A percentile compares a stretch with the other conserved stretches of the same genome.
These are phyloP conservation scores for Heritiera fomes DNA, from an alignment of 345 rosid genomes.

Conservation along the genomic window DNA sequence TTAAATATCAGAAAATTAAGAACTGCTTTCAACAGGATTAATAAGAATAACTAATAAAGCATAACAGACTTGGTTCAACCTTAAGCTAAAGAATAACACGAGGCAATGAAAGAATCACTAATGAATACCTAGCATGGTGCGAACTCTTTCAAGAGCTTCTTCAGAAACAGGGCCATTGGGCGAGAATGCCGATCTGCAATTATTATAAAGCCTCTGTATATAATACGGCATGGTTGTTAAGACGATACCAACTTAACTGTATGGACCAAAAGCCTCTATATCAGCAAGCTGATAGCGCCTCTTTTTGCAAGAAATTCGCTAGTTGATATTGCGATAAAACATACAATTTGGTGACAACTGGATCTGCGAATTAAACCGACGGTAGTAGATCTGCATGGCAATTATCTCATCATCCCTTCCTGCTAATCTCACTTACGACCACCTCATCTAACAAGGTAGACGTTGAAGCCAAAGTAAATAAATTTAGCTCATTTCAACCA, in stretches of 20 bases:
- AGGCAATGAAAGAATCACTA: not conserved
- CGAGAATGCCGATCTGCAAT: constrained; percentile 73
- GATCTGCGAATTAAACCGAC: constrained; percentile 25
- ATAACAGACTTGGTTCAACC: not conserved
- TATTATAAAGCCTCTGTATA: constrained; percentile 73
- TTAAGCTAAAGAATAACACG: not conserved
- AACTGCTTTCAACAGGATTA: not conserved
- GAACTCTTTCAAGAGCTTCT: constrained; percentile 72
- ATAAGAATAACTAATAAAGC: not conserved
- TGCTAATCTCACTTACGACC: constrained; percentile 17
- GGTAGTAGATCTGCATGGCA: constrained; percentile 38
- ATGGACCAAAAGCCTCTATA: constrained; percentile 21
- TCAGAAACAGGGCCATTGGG: constrained; percentile 70
- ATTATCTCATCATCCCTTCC: constrained; percentile 29
- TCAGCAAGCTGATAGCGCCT: constrained; percentile 39
- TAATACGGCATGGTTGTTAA: constrained; percentile 64
- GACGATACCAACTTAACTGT: constrained; percentile 44
- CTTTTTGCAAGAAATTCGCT: constrained; percentile 10
- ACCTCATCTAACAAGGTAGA: not conserved
- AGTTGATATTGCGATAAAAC: constrained; percentile 23
- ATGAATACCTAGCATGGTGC: constrained; percentile 63
- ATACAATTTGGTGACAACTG: constrained; percentile 31
- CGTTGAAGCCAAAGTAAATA: constrained; percentile 9
- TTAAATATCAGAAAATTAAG: not conserved
- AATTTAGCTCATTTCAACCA: not conserved